These are phyloP conservation scores for Hypoxylon lenormandii DNA, from an alignment of 495 filamentous ascomycete species.

Conservation along the genomic window DNA sequence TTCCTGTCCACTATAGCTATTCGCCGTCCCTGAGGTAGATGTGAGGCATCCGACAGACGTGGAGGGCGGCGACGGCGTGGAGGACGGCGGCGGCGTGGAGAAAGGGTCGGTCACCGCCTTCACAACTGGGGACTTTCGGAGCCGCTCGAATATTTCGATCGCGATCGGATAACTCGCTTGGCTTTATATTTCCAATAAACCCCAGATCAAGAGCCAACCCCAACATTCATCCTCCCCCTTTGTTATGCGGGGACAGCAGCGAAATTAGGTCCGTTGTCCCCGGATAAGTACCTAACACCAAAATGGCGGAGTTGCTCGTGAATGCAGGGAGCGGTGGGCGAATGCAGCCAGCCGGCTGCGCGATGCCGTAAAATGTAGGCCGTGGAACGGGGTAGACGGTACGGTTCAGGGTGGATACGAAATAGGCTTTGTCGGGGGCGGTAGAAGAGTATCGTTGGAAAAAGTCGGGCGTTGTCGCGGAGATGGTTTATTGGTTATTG, in stretches of 20 bases:
- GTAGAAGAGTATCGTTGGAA: slow-evolving; percentile 25
- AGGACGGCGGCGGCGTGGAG: slow-evolving; percentile 13
- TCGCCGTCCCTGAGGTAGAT: slow-evolving; percentile 23
- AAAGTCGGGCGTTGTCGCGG: slow-evolving; percentile 43
- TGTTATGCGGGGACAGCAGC: slow-evolving; percentile 25
- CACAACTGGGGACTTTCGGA: slow-evolving; percentile 10
- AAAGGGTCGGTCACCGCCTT: slow-evolving; percentile 16
- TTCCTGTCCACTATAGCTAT: slow-evolving; percentile 45
- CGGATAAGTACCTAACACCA: slow-evolving; percentile 23
- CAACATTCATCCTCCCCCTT: slow-evolving; percentile 35
- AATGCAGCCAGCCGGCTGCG: slow-evolving; percentile 40
- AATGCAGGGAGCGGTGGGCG: slow-evolving; percentile 23
- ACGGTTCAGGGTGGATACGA: slow-evolving; percentile 12
- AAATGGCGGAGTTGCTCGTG: slow-evolving; percentile 24
- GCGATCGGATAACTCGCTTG: slow-evolving; percentile 21
- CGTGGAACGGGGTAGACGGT: slow-evolving; percentile 16
- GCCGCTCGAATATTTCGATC: slow-evolving; percentile 23
- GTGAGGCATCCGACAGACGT: slow-evolving; percentile 46
- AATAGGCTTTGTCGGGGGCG: slow-evolving; percentile 3
- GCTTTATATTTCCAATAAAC: slow-evolving; percentile 28
- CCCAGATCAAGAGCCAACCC: slow-evolving; percentile 10
- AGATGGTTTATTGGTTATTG: slow-evolving; percentile 44
- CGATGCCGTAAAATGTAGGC: slow-evolving; percentile 17
- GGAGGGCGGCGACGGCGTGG: slow-evolving; percentile 21
- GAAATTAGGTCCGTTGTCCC: slow-evolving; percentile 13